Percentiles rank a stretch among this genome's conserved stretches.
These are phyloP conservation scores for Phalaenopsis hybrid DNA, from an alignment of 116 monocot species.

Conservation along the genomic window DNA sequence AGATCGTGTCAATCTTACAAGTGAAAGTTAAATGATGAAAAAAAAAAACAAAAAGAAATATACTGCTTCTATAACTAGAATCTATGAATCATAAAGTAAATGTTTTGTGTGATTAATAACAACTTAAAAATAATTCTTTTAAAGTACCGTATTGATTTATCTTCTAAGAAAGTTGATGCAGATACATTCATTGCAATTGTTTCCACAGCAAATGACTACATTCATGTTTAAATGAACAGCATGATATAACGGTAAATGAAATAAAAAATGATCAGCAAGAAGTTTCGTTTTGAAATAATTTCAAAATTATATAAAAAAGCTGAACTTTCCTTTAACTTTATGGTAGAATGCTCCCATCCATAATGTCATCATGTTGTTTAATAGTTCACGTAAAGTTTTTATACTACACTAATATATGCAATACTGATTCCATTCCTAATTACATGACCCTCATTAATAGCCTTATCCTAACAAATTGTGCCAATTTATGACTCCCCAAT, in stretches of 20 bases:
- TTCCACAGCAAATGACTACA: neutral
- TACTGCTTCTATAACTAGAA: neutral
- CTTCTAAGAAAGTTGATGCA: neutral
- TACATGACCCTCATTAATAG: too few relatives aligned
- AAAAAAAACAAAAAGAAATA: neutral
- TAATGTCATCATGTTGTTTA: neutral
- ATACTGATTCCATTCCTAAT: too few relatives aligned
- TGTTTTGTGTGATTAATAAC: neutral
- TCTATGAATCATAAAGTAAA: neutral
- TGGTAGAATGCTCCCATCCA: neutral
- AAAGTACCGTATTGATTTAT: neutral
- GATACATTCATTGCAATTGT: neutral
- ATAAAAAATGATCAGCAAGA: neutral
- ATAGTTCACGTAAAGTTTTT: too few relatives aligned
- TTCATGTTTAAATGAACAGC: neutral
- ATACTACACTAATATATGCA: too few relatives aligned
- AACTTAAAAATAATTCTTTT: neutral
- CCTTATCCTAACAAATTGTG: too few relatives aligned
- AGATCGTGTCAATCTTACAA: neutral
- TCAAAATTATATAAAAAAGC: neutral
- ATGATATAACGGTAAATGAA: neutral
- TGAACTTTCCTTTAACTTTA: neutral
- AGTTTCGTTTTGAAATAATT: neutral
- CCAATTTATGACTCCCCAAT: too few relatives aligned
- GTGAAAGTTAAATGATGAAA: neutral